Percentiles rank a stretch among this genome's conserved stretches.
phyloP scores from a whole-genome alignment of 495 filamentous ascomycete species.

The Tuber borchii region DNA sequence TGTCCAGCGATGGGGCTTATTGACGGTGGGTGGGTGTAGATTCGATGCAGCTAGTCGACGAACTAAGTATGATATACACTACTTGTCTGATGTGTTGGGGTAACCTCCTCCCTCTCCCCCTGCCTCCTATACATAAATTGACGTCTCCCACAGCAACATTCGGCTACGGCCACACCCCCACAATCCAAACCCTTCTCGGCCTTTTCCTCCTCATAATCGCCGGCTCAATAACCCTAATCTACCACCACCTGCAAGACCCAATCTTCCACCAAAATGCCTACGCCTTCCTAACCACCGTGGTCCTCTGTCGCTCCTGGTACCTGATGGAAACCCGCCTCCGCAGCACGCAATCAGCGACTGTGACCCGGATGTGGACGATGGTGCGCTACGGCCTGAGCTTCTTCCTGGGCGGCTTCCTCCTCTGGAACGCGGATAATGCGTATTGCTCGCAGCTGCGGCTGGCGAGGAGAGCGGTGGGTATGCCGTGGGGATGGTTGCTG shows the following conservation, averaged over 20 bases:
- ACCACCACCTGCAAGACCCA: conserved; percentile 88
- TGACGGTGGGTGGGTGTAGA: conserved; percentile 49
- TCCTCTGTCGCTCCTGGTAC: conserved; percentile 76
- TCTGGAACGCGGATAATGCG: conserved; percentile 82
- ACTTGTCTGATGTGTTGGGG: conserved; percentile 83
- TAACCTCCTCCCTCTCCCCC: not conserved
- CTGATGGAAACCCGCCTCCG: conserved; percentile 80
- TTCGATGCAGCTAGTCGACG: conserved; percentile 95
- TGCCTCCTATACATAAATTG: not conserved
- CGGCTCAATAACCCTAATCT: conserved; percentile 46
- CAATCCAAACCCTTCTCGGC: conserved; percentile 55
- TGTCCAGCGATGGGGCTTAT: not conserved
- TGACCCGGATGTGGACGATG: conserved; percentile 70
- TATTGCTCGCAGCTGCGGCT: conserved; percentile 65
- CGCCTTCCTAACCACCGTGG: conserved; percentile 66
- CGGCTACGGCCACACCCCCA: conserved; percentile 57
- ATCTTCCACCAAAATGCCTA: conserved; percentile 88
- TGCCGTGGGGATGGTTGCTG: conserved; percentile 85
- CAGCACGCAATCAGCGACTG: conserved; percentile 55
- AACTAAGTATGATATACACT: conserved; percentile 96
- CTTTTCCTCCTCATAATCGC: conserved; percentile 34
- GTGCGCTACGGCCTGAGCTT: conserved; percentile 61
- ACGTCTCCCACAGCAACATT: conserved; percentile 56
- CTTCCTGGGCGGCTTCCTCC: conserved; percentile 74
- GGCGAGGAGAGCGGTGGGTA: conserved; percentile 65